Evolutionary conservation across 2,329 filamentous ascomycete genomes (phyloP).

Genomic region (Curvularia spicifera): DNA sequence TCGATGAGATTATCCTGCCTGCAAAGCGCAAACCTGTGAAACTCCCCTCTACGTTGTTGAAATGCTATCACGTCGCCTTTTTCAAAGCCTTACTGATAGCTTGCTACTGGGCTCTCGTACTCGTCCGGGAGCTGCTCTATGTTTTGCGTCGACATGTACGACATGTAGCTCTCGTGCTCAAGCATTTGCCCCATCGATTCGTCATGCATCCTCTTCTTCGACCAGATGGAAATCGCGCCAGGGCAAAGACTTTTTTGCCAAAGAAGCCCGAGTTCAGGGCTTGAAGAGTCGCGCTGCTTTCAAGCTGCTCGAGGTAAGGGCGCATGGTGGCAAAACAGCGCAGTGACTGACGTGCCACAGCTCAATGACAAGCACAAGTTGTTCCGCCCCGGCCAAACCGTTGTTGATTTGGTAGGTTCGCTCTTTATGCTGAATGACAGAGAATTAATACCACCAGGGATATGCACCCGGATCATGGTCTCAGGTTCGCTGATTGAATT

Average conservation of each 20-base stretch:
- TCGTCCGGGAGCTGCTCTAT: conserved; percentile 10
- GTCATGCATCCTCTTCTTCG: conserved; percentile 61
- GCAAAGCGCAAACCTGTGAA: conserved; percentile 7
- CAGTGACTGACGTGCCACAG: conserved; percentile 53
- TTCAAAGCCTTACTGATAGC: conserved; percentile 47
- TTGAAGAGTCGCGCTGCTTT: conserved; percentile 92
- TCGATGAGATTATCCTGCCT: conserved; percentile 1
- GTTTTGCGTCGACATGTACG: conserved; percentile 25
- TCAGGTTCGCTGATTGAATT: conserved; percentile 50
- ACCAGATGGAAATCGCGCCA: conserved; percentile 86
- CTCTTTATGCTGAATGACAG: not conserved
- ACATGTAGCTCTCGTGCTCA: conserved; percentile 14
- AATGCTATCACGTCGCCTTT: conserved; percentile 49
- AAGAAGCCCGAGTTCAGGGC: conserved; percentile 76
- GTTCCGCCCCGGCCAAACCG: conserved; percentile 80
- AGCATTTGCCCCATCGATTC: conserved; percentile 11
- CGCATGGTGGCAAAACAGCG: not conserved
- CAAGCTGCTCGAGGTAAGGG: conserved; percentile 80
- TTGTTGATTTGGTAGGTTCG: conserved; percentile 78
- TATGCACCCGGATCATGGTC: conserved; percentile 74
- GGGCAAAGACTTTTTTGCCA: conserved; percentile 71
- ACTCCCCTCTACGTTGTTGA: conserved; percentile 17
- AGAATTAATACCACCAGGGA: conserved; percentile 59
- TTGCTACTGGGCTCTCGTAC: conserved; percentile 31
- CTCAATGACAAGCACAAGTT: conserved; percentile 82